These are phyloP conservation scores for Paecilomyces sp. DNA, from an alignment of 2,329 filamentous ascomycete genomes.

Conservation along the genomic window DNA sequence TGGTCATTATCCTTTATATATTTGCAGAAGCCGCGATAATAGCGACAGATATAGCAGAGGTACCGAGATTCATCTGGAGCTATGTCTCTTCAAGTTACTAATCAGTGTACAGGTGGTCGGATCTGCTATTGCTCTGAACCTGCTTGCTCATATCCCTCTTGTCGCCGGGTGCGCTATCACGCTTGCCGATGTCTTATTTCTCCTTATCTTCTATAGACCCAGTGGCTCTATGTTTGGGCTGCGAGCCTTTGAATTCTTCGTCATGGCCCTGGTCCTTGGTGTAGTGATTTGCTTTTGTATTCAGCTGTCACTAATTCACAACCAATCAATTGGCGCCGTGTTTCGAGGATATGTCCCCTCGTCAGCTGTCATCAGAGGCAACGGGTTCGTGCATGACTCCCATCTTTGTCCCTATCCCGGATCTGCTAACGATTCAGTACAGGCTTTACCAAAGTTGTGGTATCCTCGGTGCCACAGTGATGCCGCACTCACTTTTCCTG, in stretches of 20 bases:
- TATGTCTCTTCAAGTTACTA: background rate
- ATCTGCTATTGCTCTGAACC: slow-evolving; percentile 50
- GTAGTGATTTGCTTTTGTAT: slow-evolving; percentile 53
- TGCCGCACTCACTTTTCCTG: slow-evolving; percentile 55
- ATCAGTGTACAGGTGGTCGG: slow-evolving; percentile 42
- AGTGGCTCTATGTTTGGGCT: slow-evolving; percentile 45
- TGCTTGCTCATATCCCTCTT: slow-evolving; percentile 47
- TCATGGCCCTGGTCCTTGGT: slow-evolving; percentile 47
- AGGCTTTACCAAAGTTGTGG: slow-evolving; percentile 49
- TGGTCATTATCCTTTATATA: slow-evolving; percentile 55
- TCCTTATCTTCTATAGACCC: slow-evolving; percentile 50
- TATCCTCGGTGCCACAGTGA: slow-evolving; percentile 48
- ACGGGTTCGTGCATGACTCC: slow-evolving; percentile 34
- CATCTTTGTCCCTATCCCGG: background rate
- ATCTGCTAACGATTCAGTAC: slow-evolving; percentile 5
- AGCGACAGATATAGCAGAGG: slow-evolving; percentile 64
- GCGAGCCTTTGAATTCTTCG: slow-evolving; percentile 48
- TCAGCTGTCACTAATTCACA: slow-evolving; percentile 46
- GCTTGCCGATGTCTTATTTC: slow-evolving; percentile 49
- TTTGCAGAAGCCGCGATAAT: slow-evolving; percentile 63
- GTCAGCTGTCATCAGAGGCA: slow-evolving; percentile 43
- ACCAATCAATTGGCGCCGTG: slow-evolving; percentile 44
- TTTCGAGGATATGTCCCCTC: slow-evolving; percentile 51
- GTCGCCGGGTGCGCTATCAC: slow-evolving; percentile 53
- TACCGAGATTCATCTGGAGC: slow-evolving; percentile 18